Conservation (phyloP, 2,329 filamentous ascomycete species). For the Penicillium sp. region DNA sequence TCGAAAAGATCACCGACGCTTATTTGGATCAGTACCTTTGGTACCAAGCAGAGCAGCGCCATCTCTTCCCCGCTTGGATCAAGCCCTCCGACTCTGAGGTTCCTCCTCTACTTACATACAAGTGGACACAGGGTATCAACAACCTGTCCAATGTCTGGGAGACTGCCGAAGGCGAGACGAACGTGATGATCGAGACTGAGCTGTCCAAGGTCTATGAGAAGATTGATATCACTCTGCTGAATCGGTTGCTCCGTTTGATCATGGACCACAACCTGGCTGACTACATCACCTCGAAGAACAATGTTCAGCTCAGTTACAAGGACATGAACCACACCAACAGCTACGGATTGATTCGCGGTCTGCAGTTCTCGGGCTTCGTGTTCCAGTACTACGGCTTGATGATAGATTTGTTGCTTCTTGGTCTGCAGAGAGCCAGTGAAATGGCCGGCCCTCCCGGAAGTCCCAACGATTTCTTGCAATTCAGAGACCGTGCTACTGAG, state of each 20-base stretch:
- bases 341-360: slow-evolving; percentile 95
- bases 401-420: slow-evolving; percentile 85
- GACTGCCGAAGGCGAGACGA: slow-evolving; percentile 88
- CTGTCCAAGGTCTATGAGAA: slow-evolving; percentile 99
- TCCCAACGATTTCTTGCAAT: slow-evolving; percentile 97
- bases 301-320: slow-evolving; percentile 98
- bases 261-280: slow-evolving; percentile 99
- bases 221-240: slow-evolving; percentile 93
- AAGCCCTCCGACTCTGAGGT: slow-evolving; percentile 98
- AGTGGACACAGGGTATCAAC: slow-evolving; percentile 99
- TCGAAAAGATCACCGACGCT: slow-evolving; percentile 98
- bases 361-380: slow-evolving; percentile 97
- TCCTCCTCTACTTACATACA: slow-evolving; percentile 89
- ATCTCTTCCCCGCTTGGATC: slow-evolving; percentile 97
- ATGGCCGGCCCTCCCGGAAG: slow-evolving; percentile 91
- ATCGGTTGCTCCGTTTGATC: slow-evolving; percentile 86
- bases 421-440: slow-evolving; percentile 93
- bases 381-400: slow-evolving; percentile 99
- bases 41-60: slow-evolving; percentile 97
- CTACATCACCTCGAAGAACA: slow-evolving; percentile 99
- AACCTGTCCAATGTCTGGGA: slow-evolving; percentile 96
- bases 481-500: slow-evolving; percentile 89
- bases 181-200: slow-evolving; percentile 97
- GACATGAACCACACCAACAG: slow-evolving; percentile 99
- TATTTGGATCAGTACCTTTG: slow-evolving; percentile 98